A percentile compares a stretch with the other conserved stretches of the same genome.
phyloP scores from a whole-genome alignment of 139 green algal species.

The Chlamydomonas schloesseri region DNA sequence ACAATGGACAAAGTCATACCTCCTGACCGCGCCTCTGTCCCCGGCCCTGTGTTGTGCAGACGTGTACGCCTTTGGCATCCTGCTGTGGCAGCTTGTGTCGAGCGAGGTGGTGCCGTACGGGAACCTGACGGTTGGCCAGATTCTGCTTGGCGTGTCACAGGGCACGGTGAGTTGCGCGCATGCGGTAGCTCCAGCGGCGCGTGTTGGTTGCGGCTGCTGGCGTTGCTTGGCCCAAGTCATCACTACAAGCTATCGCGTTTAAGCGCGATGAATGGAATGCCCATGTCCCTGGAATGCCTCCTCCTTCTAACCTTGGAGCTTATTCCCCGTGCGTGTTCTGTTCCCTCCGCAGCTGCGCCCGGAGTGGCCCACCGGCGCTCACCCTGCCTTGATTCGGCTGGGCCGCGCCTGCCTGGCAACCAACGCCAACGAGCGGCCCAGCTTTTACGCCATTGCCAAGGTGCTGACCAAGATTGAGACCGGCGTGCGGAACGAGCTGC shows the following conservation, averaged over 20 bases:
- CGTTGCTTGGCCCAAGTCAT: background rate
- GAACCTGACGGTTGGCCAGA: constrained; percentile 8
- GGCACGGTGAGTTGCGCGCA: constrained; percentile 28
- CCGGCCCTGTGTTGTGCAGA: too few species aligned
- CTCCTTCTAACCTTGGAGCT: background rate
- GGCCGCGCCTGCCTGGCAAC: constrained; percentile 16
- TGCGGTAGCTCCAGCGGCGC: too few species aligned
- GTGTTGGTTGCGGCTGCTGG: too few species aligned
- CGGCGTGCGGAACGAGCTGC: too few species aligned
- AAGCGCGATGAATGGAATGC: too few species aligned
- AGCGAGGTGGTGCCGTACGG: constrained; percentile 20
- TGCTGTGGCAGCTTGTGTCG: constrained; percentile 39
- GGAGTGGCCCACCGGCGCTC: background rate
- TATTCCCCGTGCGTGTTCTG: too few species aligned
- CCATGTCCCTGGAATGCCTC: background rate
- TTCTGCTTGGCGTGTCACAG: constrained; percentile 10
- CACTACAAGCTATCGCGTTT: background rate
- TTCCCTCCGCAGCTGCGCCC: constrained; percentile 4
- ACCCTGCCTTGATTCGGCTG: constrained; percentile 32
- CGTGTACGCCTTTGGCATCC: constrained; percentile 25
- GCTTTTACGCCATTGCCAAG: constrained; percentile 19
- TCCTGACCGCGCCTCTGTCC: too few species aligned
- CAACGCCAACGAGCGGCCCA: constrained; percentile 18
- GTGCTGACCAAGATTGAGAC: too few species aligned
- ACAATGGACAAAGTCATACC: too few species aligned